A percentile compares a stretch with the other conserved stretches of the same genome.
Conservation (phyloP, 129 eudicot species). For the Flaveria ramosissima region DNA sequence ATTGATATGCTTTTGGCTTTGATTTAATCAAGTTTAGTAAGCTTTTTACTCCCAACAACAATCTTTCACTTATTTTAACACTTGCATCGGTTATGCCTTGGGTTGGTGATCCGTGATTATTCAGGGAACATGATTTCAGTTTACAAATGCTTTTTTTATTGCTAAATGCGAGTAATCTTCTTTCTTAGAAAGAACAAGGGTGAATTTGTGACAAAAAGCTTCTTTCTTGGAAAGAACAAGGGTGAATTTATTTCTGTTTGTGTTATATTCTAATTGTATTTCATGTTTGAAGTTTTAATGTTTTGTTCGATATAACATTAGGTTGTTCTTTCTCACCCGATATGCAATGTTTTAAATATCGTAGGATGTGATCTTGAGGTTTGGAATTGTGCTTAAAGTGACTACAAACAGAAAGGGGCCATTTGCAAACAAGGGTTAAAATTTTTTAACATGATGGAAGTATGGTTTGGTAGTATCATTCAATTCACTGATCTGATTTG, state of each 20-base stretch:
- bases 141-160: too few relatives aligned
- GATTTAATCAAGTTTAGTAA: constrained; percentile 7
- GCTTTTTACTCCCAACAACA: background rate
- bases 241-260: background rate
- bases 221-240: background rate
- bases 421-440: background rate
- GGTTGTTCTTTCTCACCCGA: constrained; percentile 14
- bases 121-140: too few relatives aligned
- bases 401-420: constrained; percentile 16
- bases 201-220: background rate
- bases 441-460: too few relatives aligned
- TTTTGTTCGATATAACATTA: background rate
- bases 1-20: constrained; percentile 8
- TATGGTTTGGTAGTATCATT: background rate
- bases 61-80: too few relatives aligned
- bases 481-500: background rate
- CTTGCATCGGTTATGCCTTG: too few relatives aligned
- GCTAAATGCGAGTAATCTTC: too few relatives aligned
- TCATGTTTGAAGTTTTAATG: background rate
- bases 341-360: constrained; percentile 1
- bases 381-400: background rate
- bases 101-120: too few relatives aligned
- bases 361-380: constrained; percentile 4
- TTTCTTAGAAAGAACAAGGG: background rate
- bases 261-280: background rate